Base-by-base conservation (phyloP, 2,329 filamentous ascomycete genomes). In the Hyphodiscus sp. region DNA sequence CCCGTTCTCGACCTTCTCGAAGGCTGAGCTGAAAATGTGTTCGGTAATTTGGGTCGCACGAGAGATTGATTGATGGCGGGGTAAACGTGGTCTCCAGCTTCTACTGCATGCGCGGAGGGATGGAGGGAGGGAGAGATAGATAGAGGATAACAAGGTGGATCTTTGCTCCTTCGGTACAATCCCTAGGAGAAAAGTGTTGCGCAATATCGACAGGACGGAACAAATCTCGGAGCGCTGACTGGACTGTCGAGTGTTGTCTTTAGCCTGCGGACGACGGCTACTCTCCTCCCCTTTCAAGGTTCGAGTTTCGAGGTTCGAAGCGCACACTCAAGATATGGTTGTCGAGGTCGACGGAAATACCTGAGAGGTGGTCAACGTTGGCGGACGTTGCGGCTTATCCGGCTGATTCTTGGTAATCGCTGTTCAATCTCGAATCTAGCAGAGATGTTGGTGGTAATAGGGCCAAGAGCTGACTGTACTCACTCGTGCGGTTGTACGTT, bases 251-350 rank as follows among this genome's bases (percentile, higher is more conserved):
- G 33, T 38, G 2, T 45, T 20, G n/a, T 15, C 23, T 47, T 47
- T 47, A 47, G 45, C 20, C 45, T 20, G 20, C 45, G 45, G 45
- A 38, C 30, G 45, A 47, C 45, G 45, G 45, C 43, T 47, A 19
- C 45, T 47, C 18, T 46, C 23, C 20, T 26, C 23, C 23, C 23
- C 45, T 20, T 47, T 19, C 30, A n/a, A 43, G 8, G 15, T 23
- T 23, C 18, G 23, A 30, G 19, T 41, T 30, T n/a, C 15, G n/a
- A 26, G 23, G 4, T 26, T 26, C 23, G 23, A 26, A 26, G 23
- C 8, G n/a, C n/a, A n/a, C 26, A 41, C 23, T 50, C 41, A 44
- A 49, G 41, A 26, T n/a, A 38, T 38, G 49, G 20, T 11, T 16
- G 38, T 47, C 20, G 23, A 5, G 16, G 41, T 26, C 20, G 29